Base-by-base conservation (phyloP, 2,329 filamentous ascomycete species). In the Pochonia chlamydosporia region DNA sequence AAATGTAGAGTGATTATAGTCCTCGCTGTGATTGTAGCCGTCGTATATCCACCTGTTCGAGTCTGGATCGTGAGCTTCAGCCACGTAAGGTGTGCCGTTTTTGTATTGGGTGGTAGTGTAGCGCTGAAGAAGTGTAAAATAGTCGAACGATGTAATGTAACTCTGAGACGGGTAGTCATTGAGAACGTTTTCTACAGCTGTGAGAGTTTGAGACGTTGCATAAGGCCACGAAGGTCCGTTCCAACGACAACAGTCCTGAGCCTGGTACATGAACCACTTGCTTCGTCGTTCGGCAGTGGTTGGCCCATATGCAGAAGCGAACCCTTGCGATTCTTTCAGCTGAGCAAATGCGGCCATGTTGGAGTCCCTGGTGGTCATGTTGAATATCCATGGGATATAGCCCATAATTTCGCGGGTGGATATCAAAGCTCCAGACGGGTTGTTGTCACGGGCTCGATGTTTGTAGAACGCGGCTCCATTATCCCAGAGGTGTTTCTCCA, bases 161-260 rank as follows among this genome's bases (percentile, higher is more conserved):
- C 56, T 61, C 30, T 53, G 49, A 5, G 24, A 8, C 20, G 58
- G 24, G 55, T 65, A 50, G 54, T 63, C 21, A 52, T 57, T 44
- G 45, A 46, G 59, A 55, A 45, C 60, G 53, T 53, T 69, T 59
- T 50, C 69, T 11, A 73, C 59, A 1, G 69, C 68, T 14, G 64
- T 65, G 5, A 72, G 59, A 13, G 63, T 69, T 46, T 71, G 64
- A 4, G 63, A 54, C 1, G 69, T 73, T 3, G 65, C 64, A 50
- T 64, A 73, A 3, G 70, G 70, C 70, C 70, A 73, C n/a, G 65
- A 69, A 51, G 67, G 67, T 1, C 70, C 70, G 46, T 72, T 63
- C 70, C 70, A 73, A 44, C 61, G 63, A 50, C 69, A 72, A 47
- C 68, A 55, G 9, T 45, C 48, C 4, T 52, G 47, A 2, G 52